Percentiles rank a stretch among this genome's conserved stretches.
Evolutionary conservation across 2,329 filamentous ascomycete genomes (phyloP).

Genomic region (Apiospora arundinis): DNA sequence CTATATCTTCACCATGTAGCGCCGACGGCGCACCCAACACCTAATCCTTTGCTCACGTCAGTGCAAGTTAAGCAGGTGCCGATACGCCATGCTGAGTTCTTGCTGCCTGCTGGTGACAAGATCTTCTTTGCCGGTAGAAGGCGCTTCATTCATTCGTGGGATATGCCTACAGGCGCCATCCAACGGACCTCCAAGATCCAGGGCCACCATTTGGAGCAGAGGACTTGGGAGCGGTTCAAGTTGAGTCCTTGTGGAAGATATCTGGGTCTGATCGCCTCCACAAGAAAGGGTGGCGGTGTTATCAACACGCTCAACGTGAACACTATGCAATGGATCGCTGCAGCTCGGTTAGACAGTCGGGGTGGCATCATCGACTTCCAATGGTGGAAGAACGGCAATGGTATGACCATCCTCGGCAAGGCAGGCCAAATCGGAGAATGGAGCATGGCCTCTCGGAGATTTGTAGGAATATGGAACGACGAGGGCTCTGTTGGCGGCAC

Average conservation of each 20-base stretch:
- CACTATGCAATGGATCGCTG: conserved; percentile 86
- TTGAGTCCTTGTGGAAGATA: conserved; percentile 86
- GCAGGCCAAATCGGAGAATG: conserved; percentile 93
- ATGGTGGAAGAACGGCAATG: conserved; percentile 68
- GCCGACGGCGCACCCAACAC: conserved; percentile 73
- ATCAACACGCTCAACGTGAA: conserved; percentile 83
- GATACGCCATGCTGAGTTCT: conserved; percentile 83
- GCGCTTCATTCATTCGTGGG: conserved; percentile 94
- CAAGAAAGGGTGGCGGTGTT: conserved; percentile 83
- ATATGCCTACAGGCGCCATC: conserved; percentile 79
- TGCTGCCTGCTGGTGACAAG: conserved; percentile 73
- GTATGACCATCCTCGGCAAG: conserved; percentile 82
- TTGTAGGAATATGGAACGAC: conserved; percentile 85
- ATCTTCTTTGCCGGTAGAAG: conserved; percentile 90
- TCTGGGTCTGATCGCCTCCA: conserved; percentile 81
- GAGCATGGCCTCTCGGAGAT: conserved; percentile 70
- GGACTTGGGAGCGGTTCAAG: conserved; percentile 89
- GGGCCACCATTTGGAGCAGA: conserved; percentile 81
- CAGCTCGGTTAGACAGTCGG: conserved; percentile 80
- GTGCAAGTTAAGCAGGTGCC: conserved; percentile 85
- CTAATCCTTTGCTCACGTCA: conserved; percentile 89
- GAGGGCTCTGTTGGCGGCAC: conserved; percentile 89
- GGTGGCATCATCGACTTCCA: conserved; percentile 70
- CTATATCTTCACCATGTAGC: conserved; percentile 90
- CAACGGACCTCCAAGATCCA: conserved; percentile 81